Evolutionary conservation across 192 early-diverging fungal genomes (phyloP), one percentile per base, ranked within the genome.

Genomic region (Coemansia sp.): DNA sequence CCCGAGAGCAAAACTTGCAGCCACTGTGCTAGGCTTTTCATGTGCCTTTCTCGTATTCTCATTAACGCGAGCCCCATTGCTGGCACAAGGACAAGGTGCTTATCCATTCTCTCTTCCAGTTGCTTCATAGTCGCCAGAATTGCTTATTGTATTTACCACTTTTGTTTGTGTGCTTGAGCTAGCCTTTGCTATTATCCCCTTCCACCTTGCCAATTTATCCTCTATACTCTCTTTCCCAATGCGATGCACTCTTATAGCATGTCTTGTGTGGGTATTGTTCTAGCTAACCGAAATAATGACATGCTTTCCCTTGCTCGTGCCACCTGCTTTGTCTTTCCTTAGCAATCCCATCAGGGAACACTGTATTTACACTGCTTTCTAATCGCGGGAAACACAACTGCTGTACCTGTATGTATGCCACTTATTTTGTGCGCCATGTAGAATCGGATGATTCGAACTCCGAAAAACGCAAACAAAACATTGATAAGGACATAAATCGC

Each of bases 1-100:
- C 18, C 41, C 41, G 43, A 33, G 16, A 23, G 60, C 60, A 44
- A 46, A 21, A 41, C 60, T 62, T 62, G 60, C 44, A 33, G 60
- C 41, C 15, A 15, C 45, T 41, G 60, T 59, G 7, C 34, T 59
- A 20, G 57, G 57, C 33, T 18, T 36, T n/a, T 38, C 57, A 36
- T 59, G 60, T 62, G 60, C 44, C 24, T 44, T 62, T 16, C 38
- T 62, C 34, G 64, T 49, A 48, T 64, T 44, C 62, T 59, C 14
- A 20, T 55, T 66, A 20, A 35, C 62, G 45, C 66, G 44, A 36
- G 16, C 60, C 23, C 65, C 69, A 18, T 43, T 76, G 38, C 41
- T 76, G 65, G 64, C 68, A 44, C 68, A 76, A 60, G 69, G 65
- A 20, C 45, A 41, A 64, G 68, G 68, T 76, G 53, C 60, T 43